Conservation (phyloP, 176 grass and related monocot genomes). For the Melocanna baccifera region DNA sequence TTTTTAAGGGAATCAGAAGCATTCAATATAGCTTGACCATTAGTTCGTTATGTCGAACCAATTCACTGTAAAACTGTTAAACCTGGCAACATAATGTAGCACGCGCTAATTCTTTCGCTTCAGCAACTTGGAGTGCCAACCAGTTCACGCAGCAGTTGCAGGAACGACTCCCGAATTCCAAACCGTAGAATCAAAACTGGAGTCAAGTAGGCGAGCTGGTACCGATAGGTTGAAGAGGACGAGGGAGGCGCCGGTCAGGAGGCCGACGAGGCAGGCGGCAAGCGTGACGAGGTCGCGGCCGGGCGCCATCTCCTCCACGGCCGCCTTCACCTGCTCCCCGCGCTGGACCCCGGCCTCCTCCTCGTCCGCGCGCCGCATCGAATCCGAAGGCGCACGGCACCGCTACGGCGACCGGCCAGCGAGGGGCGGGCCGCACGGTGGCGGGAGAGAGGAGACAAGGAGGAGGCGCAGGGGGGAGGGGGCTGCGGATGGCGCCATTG, state of each 20-base stretch:
- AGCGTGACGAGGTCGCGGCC: conserved; percentile 73
- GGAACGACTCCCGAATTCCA: not conserved
- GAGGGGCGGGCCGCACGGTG: not conserved
- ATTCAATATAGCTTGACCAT: not conserved
- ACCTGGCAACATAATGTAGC: not conserved
- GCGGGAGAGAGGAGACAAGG: not conserved
- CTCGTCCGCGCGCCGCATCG: conserved; percentile 14
- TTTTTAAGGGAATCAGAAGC: not conserved
- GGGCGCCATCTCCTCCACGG: conserved; percentile 35
- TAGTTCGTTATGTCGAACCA: not conserved
- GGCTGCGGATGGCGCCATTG: conserved; percentile 15
- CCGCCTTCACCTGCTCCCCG: conserved; percentile 8
- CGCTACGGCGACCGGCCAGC: not conserved
- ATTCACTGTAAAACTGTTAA: not conserved
- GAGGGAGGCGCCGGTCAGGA: conserved; percentile 73
- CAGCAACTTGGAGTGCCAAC: not conserved
- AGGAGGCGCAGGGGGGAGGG: not conserved
- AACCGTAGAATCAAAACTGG: not conserved
- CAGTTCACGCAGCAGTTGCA: not conserved
- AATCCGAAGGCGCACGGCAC: conserved; percentile 9
- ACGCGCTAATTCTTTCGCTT: not conserved
- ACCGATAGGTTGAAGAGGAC: conserved; percentile 87
- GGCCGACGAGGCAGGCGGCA: conserved; percentile 77
- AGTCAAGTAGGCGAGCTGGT: not conserved
- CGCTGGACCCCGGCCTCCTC: conserved; percentile 20